A percentile compares a stretch with the other conserved stretches of the same genome.
Evolutionary conservation across 139 green algal genomes (phyloP).

Genomic region (Tetraselmis chui): DNA sequence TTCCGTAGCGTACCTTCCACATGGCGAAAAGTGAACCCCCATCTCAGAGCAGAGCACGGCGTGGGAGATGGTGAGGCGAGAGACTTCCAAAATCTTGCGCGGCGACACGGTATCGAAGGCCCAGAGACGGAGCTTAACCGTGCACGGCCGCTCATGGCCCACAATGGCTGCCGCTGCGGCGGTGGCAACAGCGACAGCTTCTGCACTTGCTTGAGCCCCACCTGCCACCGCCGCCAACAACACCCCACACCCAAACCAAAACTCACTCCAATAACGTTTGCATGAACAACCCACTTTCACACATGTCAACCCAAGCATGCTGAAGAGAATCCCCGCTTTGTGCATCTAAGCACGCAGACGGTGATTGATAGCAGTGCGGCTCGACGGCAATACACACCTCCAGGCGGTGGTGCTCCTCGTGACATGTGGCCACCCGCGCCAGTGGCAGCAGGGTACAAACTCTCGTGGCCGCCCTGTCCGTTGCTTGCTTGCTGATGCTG

Average conservation of each 20-base stretch:
- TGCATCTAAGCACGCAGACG: too few relatives aligned
- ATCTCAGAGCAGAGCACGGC: constrained; percentile 86
- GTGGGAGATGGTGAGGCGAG: constrained; percentile 48
- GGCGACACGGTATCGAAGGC: constrained; percentile 31
- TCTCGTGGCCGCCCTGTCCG: background rate
- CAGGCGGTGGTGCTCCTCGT: too few relatives aligned
- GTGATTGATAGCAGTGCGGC: too few relatives aligned
- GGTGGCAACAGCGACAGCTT: constrained; percentile 23
- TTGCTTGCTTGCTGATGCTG: constrained; percentile 2
- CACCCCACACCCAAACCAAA: too few relatives aligned
- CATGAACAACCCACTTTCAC: too few relatives aligned
- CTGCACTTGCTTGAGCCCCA: background rate
- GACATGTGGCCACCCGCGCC: too few relatives aligned
- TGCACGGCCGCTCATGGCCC: constrained; percentile 58
- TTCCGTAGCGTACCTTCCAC: constrained; percentile 40
- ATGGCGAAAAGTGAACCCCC: constrained; percentile 80
- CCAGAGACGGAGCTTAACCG: constrained; percentile 72
- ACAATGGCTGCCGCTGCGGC: constrained; percentile 45
- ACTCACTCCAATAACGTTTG: too few relatives aligned
- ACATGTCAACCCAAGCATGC: too few relatives aligned
- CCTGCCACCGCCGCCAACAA: background rate
- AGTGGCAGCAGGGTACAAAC: too few relatives aligned
- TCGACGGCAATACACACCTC: too few relatives aligned
- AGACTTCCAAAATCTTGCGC: background rate
- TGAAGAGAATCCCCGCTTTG: too few relatives aligned